These are phyloP conservation scores for Trichoderma gamsii DNA, from an alignment of 495 filamentous ascomycete genomes.

Conservation along the genomic window DNA sequence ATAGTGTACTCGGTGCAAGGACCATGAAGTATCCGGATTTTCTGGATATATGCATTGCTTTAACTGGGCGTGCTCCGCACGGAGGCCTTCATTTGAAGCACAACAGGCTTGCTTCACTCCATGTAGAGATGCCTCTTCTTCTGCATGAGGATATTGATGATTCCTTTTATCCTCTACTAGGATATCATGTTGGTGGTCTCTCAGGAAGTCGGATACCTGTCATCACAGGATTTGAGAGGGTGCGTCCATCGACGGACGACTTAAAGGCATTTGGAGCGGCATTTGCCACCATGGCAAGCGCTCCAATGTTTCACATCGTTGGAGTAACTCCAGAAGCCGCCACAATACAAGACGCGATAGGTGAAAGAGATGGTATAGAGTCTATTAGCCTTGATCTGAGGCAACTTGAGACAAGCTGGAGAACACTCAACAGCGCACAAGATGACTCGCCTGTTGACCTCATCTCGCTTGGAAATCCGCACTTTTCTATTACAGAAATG, in stretches of 20 bases:
- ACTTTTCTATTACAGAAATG: neutral
- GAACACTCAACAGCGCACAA: neutral
- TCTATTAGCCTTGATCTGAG: neutral
- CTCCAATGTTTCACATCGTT: constrained; percentile 14
- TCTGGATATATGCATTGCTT: constrained; percentile 12
- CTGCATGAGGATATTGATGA: neutral
- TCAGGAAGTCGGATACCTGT: constrained; percentile 1
- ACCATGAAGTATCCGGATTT: constrained; percentile 10
- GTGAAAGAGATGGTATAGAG: neutral
- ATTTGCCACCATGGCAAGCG: constrained; percentile 10
- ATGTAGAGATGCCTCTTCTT: neutral
- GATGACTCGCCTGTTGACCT: neutral
- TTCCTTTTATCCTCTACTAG: neutral
- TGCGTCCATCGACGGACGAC: neutral
- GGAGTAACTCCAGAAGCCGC: constrained; percentile 9
- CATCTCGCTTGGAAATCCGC: constrained; percentile 4
- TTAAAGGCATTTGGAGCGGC: constrained; percentile 12
- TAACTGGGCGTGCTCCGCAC: constrained; percentile 10
- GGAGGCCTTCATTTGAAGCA: neutral
- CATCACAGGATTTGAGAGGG: neutral
- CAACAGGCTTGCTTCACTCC: neutral
- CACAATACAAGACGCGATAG: neutral
- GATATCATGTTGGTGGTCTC: neutral
- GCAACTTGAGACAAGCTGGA: neutral
- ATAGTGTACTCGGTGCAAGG: constrained; percentile 10